These are phyloP conservation scores for Oryza nivara DNA, from an alignment of 176 grass and related monocot species.

Conservation along the genomic window DNA sequence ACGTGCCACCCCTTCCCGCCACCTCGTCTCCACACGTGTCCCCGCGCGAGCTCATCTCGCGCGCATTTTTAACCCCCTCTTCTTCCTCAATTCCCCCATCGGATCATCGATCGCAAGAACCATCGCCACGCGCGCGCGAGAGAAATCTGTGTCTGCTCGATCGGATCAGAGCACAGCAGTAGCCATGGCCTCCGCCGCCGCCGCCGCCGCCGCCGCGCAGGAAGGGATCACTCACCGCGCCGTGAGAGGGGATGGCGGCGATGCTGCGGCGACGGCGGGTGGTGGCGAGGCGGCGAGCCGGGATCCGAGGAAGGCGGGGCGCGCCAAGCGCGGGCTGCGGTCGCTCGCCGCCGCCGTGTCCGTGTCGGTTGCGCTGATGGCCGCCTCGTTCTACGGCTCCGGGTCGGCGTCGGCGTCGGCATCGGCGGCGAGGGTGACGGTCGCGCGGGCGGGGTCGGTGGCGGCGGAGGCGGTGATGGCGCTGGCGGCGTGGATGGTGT, in stretches of 20 bases:
- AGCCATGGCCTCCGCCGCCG: slow-evolving; percentile 29
- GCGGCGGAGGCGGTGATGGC: slow-evolving; percentile 56
- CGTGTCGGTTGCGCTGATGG: slow-evolving; percentile 36
- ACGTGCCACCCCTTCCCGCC: slow-evolving; percentile 39
- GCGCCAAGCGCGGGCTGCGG: slow-evolving; percentile 49
- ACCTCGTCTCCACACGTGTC: slow-evolving; percentile 58
- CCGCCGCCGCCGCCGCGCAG: neutral
- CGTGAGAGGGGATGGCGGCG: neutral
- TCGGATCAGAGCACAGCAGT: neutral
- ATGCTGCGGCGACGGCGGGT: neutral
- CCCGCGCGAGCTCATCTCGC: slow-evolving; percentile 9
- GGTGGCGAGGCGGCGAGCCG: neutral
- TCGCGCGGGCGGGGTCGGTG: slow-evolving; percentile 62
- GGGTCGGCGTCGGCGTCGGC: neutral
- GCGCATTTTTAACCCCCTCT: slow-evolving; percentile 30
- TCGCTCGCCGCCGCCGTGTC: slow-evolving; percentile 59
- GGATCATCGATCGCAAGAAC: neutral
- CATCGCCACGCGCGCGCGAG: neutral
- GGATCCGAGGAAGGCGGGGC: slow-evolving; percentile 20
- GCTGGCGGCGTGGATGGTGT: slow-evolving; percentile 82
- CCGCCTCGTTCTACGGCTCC: slow-evolving; percentile 7
- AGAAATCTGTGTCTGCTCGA: neutral
- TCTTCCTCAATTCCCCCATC: neutral
- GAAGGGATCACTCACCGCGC: slow-evolving; percentile 61
- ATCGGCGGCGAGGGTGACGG: slow-evolving; percentile 34